Conservation (phyloP, 345 rosid species). For the Eucalyptus polybractea region DNA sequence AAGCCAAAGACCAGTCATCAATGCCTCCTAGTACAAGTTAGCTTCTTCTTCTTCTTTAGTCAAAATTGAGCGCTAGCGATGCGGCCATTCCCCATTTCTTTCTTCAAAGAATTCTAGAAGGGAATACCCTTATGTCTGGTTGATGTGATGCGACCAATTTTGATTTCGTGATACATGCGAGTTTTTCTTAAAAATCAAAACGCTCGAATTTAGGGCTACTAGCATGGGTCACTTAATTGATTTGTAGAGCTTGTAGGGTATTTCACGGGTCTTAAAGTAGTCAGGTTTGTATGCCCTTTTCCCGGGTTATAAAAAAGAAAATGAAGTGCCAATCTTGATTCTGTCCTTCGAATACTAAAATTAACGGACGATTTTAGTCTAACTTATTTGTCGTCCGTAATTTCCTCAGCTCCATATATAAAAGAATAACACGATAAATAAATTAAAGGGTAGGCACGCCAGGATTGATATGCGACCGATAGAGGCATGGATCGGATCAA, state of each 20-base stretch:
- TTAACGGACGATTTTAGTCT: not conserved
- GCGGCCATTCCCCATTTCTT: not conserved
- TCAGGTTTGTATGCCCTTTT: not conserved
- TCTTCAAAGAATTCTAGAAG: not conserved
- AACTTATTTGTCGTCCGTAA: not conserved
- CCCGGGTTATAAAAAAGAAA: not conserved
- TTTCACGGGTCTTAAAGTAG: not conserved
- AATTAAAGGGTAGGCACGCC: not conserved
- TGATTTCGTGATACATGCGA: not conserved
- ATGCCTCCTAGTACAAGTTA: not conserved
- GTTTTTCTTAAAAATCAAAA: not conserved
- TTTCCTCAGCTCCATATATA: not conserved
- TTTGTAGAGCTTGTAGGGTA: not conserved
- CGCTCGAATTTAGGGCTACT: not conserved
- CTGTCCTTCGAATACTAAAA: not conserved
- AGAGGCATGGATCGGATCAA: not conserved
- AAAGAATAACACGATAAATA: not conserved
- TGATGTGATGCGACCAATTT: not conserved
- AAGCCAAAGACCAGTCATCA: not conserved
- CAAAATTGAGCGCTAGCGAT: not conserved
- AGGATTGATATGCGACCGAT: not conserved
- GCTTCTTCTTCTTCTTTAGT: not conserved
- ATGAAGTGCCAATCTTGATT: not conserved
- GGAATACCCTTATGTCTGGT: not conserved
- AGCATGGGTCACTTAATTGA: not conserved